Base-by-base conservation (phyloP, 257 asterid species). In the Solanum boliviense region DNA sequence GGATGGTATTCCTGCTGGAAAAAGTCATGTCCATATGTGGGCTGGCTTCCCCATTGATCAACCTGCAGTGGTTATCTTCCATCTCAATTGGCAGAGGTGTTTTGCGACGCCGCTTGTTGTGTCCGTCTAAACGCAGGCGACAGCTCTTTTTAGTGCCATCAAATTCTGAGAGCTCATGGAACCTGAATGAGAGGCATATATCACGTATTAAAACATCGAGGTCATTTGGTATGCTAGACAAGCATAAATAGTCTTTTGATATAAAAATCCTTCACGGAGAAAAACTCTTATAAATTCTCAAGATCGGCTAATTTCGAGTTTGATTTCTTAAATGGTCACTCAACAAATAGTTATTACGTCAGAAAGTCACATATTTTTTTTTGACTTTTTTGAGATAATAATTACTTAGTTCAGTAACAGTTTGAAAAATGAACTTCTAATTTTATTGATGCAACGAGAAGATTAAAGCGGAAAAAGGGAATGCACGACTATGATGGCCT, bases 61-160 rank as follows among this genome's bases (percentile, higher is more conserved):
- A 88, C 52, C 88, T 88, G 86, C 84, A 88, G 11, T 89, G 87
- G 75, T 88, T 85, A 13, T 88, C 79, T 73, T 38, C 87, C 44
- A 44, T 84, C 70, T 12, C 85, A 88, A 27, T 88, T 78, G 83
- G 83, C 86, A 34, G 85, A 48, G 35, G 62, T 89, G 27, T 90
- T 52, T 81, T 91, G 89, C 52, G 91, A 88, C 46, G 91, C 13
- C 94, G 93, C 87, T 92, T 91, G 25, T 93, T 93, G 89, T 93
- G 94, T 34, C 95, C 95, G 0, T 91, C 94, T 41, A 93, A 72
- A 27, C 93, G 94, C 9, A 88, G 73, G 85, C 96, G 94, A 73
- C 96, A 93, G 16, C 96, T 93, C 88, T 94, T 90, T 90, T 93
- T 93, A 3, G 93, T 75, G 60, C 89, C 91, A 39, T 93, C 96